Base-by-base conservation (phyloP, 1,284 basidiomycete species). In the Austroboletus novae-zelandiae region DNA sequence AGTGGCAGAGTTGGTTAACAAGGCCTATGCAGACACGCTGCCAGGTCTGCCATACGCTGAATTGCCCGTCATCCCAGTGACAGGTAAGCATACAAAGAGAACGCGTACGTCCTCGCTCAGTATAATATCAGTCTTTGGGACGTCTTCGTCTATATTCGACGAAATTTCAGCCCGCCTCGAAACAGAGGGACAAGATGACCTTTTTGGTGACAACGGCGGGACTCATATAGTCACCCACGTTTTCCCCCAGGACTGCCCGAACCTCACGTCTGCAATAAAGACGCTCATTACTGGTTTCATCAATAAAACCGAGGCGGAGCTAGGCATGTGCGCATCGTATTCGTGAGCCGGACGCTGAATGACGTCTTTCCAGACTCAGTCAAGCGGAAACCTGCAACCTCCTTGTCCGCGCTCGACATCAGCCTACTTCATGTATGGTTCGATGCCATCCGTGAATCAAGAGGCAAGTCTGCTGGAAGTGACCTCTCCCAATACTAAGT, bases 351-450 rank as follows among this genome's bases (percentile, higher is more conserved):
- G 41, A 45, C 29, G 11, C 35, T 17, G 35, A 61, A 62, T 51
- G 1, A 54, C 14, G n/a, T 45, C 37, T 47, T 15, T n/a, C 13
- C 42, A 66, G 60, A 44, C 13, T 54, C 42, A 2, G 54, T 64
- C 10, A 80, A 75, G 52, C 75, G 75, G 37, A 80, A 74, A 52
- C 59, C 77, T 0, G 60, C 75, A 1, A 68, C 71, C 0, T 80
- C 83, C 1, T 64, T 86, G 18, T 83, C 82, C 1, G 73, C 65
- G 27, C 81, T 79, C 54, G 84, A 89, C 60, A 79, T 89, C 29
- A 71, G 71, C 44, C 61, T 79, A 17, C 72, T 89, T 14, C 68
- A 71, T 31, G 73, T 74, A 14, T 89, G 86, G 85, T 82, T 82
- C 55, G 61, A 70, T 10, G 70, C 72, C 5, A 56, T 76, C 32